Conservation (phyloP, 2,329 filamentous ascomycete species). For the Trichoderma koningii region DNA sequence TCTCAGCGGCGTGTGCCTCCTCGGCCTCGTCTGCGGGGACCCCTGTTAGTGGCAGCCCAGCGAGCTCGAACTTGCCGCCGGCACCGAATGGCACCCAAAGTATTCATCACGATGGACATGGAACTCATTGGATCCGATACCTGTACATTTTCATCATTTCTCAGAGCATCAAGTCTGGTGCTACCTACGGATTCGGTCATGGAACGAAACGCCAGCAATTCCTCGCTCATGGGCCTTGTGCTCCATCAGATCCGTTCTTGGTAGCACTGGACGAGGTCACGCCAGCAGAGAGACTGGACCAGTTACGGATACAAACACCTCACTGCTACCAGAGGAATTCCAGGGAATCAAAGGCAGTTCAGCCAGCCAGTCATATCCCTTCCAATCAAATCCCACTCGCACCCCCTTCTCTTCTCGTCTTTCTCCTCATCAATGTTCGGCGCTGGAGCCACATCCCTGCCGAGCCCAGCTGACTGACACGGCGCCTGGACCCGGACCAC, state of each 20-base stretch:
- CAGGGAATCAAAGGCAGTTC: neutral
- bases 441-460: slow-evolving; percentile 16
- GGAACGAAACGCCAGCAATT: too few species aligned
- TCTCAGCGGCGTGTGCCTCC: neutral
- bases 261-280: slow-evolving; percentile 4
- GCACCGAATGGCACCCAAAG: neutral
- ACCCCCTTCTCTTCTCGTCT: neutral
- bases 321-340: neutral
- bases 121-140: too few species aligned
- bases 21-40: neutral
- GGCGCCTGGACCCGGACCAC: slow-evolving; percentile 25
- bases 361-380: too few species aligned
- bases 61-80: neutral
- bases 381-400: neutral
- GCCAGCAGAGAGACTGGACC: neutral
- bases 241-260: too few species aligned
- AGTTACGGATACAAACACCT: neutral
- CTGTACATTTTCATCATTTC: too few species aligned
- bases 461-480: slow-evolving; percentile 28
- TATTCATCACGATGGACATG: neutral
- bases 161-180: too few species aligned
- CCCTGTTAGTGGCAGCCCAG: too few species aligned
- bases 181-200: too few species aligned
- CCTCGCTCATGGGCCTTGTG: too few species aligned
- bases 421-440: too few species aligned